Conservation (phyloP, 306 rosid species). For the Parietaria judaica region DNA sequence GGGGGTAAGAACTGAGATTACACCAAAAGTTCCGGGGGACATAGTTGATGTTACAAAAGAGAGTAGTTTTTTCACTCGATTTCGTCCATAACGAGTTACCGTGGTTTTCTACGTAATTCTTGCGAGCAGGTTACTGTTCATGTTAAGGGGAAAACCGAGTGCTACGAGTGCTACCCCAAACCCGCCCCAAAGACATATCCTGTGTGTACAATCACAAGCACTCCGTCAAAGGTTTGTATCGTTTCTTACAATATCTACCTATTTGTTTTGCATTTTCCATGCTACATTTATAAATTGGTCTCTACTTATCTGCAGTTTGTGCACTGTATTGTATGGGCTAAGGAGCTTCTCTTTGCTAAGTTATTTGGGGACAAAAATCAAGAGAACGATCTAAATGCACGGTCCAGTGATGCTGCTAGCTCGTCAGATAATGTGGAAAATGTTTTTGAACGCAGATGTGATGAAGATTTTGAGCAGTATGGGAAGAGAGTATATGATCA, state of each 20-base stretch:
- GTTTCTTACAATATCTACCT: background rate
- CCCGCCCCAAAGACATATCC: conserved; percentile 98
- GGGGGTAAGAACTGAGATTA: too few relatives aligned
- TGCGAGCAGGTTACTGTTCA: conserved; percentile 86
- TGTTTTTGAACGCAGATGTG: conserved; percentile 67
- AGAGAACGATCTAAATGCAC: conserved; percentile 83
- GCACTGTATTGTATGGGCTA: conserved; percentile 99
- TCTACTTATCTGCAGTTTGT: conserved; percentile 57
- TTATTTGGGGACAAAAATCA: conserved; percentile 91
- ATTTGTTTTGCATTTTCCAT: background rate
- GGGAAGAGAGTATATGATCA: conserved; percentile 90
- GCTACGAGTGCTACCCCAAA: conserved; percentile 97
- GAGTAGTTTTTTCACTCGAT: background rate
- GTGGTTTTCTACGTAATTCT: conserved; percentile 8
- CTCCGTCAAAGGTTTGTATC: conserved; percentile 82
- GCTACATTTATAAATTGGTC: background rate
- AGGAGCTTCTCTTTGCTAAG: conserved; percentile 87
- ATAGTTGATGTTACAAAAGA: too few relatives aligned
- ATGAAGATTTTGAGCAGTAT: conserved; percentile 78
- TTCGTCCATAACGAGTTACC: conserved; percentile 16
- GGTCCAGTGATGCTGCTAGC: conserved; percentile 72
- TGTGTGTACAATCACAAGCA: conserved; percentile 94
- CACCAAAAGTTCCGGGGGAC: too few relatives aligned
- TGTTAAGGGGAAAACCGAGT: conserved; percentile 91
- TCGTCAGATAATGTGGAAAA: conserved; percentile 70